A percentile compares a stretch with the other conserved stretches of the same genome.
phyloP scores from a whole-genome alignment of 192 early-diverging fungal genomes.

The Phlyctochytrium bullatum region DNA sequence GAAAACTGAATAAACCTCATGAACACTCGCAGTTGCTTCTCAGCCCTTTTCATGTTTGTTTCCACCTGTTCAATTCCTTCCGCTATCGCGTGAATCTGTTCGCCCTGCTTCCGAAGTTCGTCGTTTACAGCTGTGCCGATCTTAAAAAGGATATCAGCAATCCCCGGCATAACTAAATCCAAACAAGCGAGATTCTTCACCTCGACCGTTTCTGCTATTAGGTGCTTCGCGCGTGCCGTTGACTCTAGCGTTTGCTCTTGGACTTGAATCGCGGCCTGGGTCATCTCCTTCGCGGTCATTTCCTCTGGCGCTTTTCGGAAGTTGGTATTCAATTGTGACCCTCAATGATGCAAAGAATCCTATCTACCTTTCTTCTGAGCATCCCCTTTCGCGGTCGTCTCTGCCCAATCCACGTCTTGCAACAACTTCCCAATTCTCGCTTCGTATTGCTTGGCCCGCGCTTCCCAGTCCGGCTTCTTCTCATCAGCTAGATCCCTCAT shows the following conservation, averaged over 20 bases:
- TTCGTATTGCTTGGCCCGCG: constrained; percentile 48
- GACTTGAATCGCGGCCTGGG: constrained; percentile 42
- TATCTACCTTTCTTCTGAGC: constrained; percentile 31
- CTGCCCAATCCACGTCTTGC: constrained; percentile 61
- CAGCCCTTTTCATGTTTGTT: constrained; percentile 55
- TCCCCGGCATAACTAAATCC: neutral
- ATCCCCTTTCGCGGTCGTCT: constrained; percentile 48
- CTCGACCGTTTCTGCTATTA: constrained; percentile 52
- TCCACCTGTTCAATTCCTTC: constrained; percentile 53
- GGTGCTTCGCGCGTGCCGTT: constrained; percentile 37
- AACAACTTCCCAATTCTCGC: constrained; percentile 40
- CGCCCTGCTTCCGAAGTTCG: constrained; percentile 53
- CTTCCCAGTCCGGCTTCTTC: constrained; percentile 35
- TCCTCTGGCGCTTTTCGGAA: constrained; percentile 38
- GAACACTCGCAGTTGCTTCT: constrained; percentile 57
- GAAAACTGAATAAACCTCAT: constrained; percentile 36
- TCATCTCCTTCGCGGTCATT: constrained; percentile 52
- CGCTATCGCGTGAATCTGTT: constrained; percentile 49
- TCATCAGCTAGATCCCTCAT: constrained; percentile 39
- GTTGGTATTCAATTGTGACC: neutral
- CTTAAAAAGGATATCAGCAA: constrained; percentile 20
- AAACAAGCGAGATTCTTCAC: constrained; percentile 17
- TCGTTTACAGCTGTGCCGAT: constrained; percentile 45
- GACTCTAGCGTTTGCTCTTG: constrained; percentile 52
- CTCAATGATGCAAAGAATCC: neutral